A percentile compares a stretch with the other conserved stretches of the same genome.
Conservation (phyloP, 257 asterid species). For the Solanum medicagineum region DNA sequence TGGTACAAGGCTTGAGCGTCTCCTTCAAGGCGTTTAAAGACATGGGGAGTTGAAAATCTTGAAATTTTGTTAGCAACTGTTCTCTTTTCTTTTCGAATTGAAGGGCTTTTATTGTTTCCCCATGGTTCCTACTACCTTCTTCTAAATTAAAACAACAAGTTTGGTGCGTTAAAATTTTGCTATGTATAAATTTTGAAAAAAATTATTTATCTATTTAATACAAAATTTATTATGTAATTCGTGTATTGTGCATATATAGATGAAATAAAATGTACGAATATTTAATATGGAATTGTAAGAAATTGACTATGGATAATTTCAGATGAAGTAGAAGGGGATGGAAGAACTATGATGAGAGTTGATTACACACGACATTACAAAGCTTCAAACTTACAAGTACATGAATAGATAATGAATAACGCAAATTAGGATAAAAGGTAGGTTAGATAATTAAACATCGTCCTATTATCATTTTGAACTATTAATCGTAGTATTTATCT, state of each 20-base stretch:
- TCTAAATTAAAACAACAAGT: too few relatives aligned
- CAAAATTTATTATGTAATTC: fast-evolving
- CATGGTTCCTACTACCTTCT: too few relatives aligned
- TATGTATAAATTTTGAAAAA: too few relatives aligned
- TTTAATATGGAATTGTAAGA: fast-evolving
- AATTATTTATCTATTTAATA: too few relatives aligned
- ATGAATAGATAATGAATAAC: neutral
- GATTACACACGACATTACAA: fast-evolving
- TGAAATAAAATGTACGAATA: neutral
- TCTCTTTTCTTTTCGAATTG: neutral
- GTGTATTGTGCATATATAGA: fast-evolving
- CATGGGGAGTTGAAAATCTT: constrained; percentile 22
- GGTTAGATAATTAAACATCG: neutral
- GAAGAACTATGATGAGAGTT: neutral
- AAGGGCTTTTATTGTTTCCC: neutral
- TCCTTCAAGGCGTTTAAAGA: constrained; percentile 76
- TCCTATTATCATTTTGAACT: too few relatives aligned
- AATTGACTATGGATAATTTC: fast-evolving
- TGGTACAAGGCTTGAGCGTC: constrained; percentile 63
- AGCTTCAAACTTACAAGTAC: neutral
- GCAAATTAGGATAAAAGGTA: too few relatives aligned
- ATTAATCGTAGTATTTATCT: too few relatives aligned
- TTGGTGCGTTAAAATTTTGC: too few relatives aligned
- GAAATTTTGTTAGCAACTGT: neutral
- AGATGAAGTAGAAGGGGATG: fast-evolving